Evolutionary conservation across 2,329 filamentous ascomycete genomes (phyloP).

Genomic region (Teratosphaeria viscida): DNA sequence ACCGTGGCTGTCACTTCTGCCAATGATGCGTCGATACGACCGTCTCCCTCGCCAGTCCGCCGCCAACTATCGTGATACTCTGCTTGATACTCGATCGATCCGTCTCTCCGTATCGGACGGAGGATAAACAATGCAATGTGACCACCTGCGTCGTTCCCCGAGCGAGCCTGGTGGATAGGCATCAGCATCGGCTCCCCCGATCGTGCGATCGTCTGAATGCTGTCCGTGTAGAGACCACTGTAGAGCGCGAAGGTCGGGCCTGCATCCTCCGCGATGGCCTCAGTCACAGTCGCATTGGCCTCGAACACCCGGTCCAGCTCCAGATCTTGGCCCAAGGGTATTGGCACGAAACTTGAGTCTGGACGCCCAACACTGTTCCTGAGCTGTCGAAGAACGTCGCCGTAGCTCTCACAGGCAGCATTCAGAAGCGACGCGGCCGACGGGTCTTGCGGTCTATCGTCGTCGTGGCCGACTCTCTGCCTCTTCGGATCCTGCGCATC

Average conservation of each 20-base stretch:
- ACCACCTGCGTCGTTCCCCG: background rate
- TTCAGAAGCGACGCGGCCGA: background rate
- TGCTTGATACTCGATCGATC: background rate
- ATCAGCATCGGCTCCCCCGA: background rate
- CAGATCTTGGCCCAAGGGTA: background rate
- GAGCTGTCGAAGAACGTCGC: background rate
- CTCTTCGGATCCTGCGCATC: background rate
- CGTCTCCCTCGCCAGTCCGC: background rate
- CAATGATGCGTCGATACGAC: background rate
- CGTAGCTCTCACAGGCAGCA: background rate
- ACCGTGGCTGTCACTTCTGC: background rate
- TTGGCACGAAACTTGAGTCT: background rate
- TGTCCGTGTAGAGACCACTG: no score
- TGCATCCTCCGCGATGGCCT: background rate
- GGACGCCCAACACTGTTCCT: background rate
- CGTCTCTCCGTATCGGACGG: no score
- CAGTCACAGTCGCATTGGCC: background rate
- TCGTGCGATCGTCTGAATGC: background rate
- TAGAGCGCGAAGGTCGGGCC: background rate
- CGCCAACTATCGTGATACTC: background rate
- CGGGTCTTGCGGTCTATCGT: background rate
- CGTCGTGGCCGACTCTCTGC: background rate
- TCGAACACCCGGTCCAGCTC: background rate
- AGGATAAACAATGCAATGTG: background rate
- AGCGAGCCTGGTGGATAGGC: background rate